Evolutionary conservation across 768 basidiomycete species (phyloP).

Genomic region (Boletus sp.): DNA sequence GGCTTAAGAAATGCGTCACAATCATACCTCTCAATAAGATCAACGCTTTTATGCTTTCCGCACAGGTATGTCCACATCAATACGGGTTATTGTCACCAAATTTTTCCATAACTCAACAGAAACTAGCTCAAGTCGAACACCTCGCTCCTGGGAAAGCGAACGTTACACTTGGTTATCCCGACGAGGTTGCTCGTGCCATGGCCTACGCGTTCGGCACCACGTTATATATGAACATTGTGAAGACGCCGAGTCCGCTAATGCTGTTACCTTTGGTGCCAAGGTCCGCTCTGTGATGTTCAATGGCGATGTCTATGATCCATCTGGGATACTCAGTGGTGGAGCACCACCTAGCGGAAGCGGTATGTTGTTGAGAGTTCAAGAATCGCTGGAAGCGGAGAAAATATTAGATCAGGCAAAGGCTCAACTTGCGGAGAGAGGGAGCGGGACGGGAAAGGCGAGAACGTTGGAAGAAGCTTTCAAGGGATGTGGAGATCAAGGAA

Average conservation of each 20-base stretch:
- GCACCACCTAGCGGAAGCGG: conserved; percentile 76
- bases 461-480: conserved; percentile 55
- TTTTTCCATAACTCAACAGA: conserved; percentile 42
- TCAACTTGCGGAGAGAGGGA: conserved; percentile 50
- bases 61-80: conserved; percentile 40
- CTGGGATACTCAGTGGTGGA: conserved; percentile 93
- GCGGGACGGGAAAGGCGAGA: conserved; percentile 52
- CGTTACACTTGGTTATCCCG: conserved; percentile 77
- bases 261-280: conserved; percentile 72
- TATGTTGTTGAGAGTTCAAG: conserved; percentile 79
- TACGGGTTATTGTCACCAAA: not conserved
- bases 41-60: conserved; percentile 52
- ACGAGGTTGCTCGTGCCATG: conserved; percentile 86
- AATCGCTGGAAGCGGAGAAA: conserved; percentile 67
- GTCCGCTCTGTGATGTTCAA: conserved; percentile 89
- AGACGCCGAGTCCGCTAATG: conserved; percentile 82
- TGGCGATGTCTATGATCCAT: conserved; percentile 96
- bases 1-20: conserved; percentile 84
- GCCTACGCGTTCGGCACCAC: conserved; percentile 91
- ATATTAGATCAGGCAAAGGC: conserved; percentile 50
- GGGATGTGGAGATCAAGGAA: conserved; percentile 84
- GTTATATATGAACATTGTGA: conserved; percentile 90
- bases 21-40: conserved; percentile 96
- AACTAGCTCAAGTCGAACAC: conserved; percentile 67
- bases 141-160: conserved; percentile 80